These are phyloP conservation scores for Hygrocybe coccinea DNA, from an alignment of 768 basidiomycete genomes.

Conservation along the genomic window DNA sequence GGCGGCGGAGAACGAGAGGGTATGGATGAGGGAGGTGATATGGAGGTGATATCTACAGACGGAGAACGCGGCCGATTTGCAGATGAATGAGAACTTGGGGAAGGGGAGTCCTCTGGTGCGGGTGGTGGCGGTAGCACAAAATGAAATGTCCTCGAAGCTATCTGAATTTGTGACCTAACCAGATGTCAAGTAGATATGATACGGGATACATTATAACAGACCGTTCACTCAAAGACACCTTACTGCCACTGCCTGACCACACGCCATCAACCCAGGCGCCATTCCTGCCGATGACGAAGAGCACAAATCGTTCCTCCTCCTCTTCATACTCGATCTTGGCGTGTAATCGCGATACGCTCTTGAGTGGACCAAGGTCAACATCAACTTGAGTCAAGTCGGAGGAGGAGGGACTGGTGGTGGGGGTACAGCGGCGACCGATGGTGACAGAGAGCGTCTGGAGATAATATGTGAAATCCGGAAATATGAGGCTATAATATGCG, in stretches of 20 bases:
- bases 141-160: conserved; percentile 93
- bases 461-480: conserved; percentile 93
- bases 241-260: conserved; percentile 87
- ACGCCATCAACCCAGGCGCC: conserved; percentile 97
- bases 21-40: conserved; percentile 77
- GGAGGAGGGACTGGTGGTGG: conserved; percentile 54
- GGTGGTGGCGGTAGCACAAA: conserved; percentile 91
- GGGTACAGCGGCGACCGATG: conserved; percentile 84
- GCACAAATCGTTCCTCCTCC: conserved; percentile 80
- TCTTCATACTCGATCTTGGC: conserved; percentile 94
- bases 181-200: conserved; percentile 6
- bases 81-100: conserved; percentile 73
- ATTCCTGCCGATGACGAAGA: conserved; percentile 91
- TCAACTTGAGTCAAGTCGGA: conserved; percentile 60
- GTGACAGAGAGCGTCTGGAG: conserved; percentile 92
- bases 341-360: conserved; percentile 96
- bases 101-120: conserved; percentile 73
- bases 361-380: conserved; percentile 91
- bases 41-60: conserved; percentile 76
- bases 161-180: conserved; percentile 87
- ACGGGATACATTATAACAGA: conserved; percentile 27
- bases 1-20: conserved; percentile 76
- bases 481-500: conserved; percentile 91
- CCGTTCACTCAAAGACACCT: conserved; percentile 83
- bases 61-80: conserved; percentile 66